phyloP scores from a whole-genome alignment of 2,329 filamentous ascomycete genomes.

The Microcyclospora pomicola region DNA sequence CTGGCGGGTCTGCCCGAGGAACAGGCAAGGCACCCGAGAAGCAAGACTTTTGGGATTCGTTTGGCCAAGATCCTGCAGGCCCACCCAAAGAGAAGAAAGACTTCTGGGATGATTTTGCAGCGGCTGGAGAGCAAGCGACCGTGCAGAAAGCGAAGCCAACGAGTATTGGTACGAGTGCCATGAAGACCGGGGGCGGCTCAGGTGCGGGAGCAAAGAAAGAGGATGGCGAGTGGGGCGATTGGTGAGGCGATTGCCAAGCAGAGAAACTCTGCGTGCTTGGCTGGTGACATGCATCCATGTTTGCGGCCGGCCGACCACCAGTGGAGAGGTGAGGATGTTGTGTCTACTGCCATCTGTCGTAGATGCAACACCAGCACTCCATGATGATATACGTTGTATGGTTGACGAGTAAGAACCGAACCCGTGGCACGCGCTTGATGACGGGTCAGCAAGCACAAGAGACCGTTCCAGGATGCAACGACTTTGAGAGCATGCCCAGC shows the following conservation, averaged over 20 bases:
- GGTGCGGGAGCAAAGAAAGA: not conserved
- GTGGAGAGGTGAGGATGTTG: too few species aligned
- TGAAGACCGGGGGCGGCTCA: constrained; percentile 34
- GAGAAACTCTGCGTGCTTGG: too few species aligned
- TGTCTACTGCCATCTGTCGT: too few species aligned
- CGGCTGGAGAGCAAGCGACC: constrained; percentile 16
- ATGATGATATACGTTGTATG: too few species aligned
- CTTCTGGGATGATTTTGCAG: constrained; percentile 37
- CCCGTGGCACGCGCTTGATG: too few species aligned
- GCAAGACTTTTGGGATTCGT: constrained; percentile 86
- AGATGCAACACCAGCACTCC: too few species aligned
- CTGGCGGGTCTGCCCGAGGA: constrained; percentile 2
- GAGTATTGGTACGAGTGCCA: constrained; percentile 50
- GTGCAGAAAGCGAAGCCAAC: constrained; percentile 24
- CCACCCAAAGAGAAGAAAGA: constrained; percentile 38
- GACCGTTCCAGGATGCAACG: too few species aligned
- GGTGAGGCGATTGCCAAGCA: not conserved
- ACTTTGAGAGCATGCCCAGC: too few species aligned
- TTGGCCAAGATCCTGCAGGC: constrained; percentile 50
- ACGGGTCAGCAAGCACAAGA: too few species aligned
- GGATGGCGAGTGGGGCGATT: constrained; percentile 5
- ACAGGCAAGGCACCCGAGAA: constrained; percentile 46
- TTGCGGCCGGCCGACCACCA: too few species aligned
- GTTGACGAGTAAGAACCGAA: too few species aligned
- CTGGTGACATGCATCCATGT: too few species aligned